phyloP scores from a whole-genome alignment of 176 grass and related monocot species.

The Triticum turgidum region DNA sequence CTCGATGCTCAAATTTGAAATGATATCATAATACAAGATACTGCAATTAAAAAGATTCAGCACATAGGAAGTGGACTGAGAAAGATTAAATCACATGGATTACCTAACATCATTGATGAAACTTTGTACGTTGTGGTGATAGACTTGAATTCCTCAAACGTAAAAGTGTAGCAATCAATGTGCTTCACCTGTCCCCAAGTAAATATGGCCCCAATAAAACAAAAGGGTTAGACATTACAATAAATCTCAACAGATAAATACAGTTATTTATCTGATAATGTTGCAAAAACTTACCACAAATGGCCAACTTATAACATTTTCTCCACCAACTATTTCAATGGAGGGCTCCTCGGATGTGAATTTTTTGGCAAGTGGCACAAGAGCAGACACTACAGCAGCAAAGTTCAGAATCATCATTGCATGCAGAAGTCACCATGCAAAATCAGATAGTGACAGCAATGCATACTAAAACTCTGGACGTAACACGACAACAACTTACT shows the following conservation, averaged over 20 bases:
- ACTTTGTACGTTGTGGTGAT: constrained; percentile 72
- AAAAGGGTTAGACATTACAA: background rate
- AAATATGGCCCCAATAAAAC: background rate
- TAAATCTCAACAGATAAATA: constrained; percentile 14
- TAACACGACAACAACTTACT: constrained; percentile 52
- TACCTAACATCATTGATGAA: constrained; percentile 80
- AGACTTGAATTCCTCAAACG: constrained; percentile 67
- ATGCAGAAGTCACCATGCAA: background rate
- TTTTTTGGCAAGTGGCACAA: constrained; percentile 84
- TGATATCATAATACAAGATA: constrained; percentile 15
- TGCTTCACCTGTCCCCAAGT: constrained; percentile 61
- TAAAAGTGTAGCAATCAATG: constrained; percentile 76
- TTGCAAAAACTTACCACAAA: constrained; percentile 62
- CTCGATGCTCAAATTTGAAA: background rate
- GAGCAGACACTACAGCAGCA: constrained; percentile 70
- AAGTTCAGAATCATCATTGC: constrained; percentile 13
- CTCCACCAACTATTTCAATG: constrained; percentile 48
- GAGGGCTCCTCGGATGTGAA: constrained; percentile 83
- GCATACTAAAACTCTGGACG: background rate
- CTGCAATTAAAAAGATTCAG: constrained; percentile 23
- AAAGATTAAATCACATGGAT: background rate
- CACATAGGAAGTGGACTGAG: background rate
- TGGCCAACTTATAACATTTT: constrained; percentile 95
- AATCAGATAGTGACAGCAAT: background rate
- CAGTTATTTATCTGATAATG: constrained; percentile 3